Conservation (phyloP, 2,329 filamentous ascomycete genomes). For the Tolypocladium nubicola region DNA sequence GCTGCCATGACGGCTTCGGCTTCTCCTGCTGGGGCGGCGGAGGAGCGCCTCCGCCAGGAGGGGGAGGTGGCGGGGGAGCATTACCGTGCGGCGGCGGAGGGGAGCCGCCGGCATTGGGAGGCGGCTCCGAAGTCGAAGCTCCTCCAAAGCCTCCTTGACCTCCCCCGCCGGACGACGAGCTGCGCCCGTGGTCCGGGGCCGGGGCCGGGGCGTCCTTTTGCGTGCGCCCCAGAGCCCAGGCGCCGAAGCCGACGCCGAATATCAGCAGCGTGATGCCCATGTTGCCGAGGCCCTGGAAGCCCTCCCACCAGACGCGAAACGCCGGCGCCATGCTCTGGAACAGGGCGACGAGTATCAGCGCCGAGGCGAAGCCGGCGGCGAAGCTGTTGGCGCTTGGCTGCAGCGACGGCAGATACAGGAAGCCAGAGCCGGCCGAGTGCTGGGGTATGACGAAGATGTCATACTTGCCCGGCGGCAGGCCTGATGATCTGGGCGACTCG, state of each 20-base stretch:
- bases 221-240: conserved; percentile 51
- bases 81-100: conserved; percentile 17
- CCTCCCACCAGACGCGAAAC: conserved; percentile 61
- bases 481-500: conserved; percentile 57
- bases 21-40: conserved; percentile 8
- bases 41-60: conserved; percentile 2
- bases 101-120: conserved; percentile 20
- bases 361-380: conserved; percentile 71
- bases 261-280: conserved; percentile 64
- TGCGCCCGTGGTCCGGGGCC: conserved; percentile 6
- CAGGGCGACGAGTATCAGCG: conserved; percentile 61
- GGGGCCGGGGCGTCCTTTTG: conserved; percentile 19
- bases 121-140: conserved; percentile 17
- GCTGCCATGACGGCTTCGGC: conserved; percentile 8
- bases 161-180: conserved; percentile 9
- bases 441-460: conserved; percentile 96
- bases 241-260: conserved; percentile 61
- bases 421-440: conserved; percentile 79
- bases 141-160: conserved; percentile 15
- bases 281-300: conserved; percentile 61
- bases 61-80: conserved; percentile 4
- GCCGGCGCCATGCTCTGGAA: conserved; percentile 65
- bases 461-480: conserved; percentile 80
- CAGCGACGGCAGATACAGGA: conserved; percentile 87
- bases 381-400: conserved; percentile 84